Conservation (phyloP, 768 basidiomycete genomes). For the Lactarius sp. region DNA sequence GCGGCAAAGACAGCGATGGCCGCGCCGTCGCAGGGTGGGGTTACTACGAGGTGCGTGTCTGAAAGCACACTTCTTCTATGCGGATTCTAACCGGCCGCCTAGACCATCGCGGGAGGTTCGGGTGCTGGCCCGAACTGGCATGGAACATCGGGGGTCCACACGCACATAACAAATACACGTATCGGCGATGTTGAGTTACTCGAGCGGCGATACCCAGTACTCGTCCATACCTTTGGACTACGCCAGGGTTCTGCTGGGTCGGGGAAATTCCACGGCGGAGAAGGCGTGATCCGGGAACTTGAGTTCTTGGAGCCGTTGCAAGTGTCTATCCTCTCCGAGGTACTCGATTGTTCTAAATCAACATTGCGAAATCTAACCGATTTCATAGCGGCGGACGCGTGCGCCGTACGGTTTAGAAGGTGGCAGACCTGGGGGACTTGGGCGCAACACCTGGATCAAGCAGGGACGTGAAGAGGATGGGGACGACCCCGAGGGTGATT, state of each 20-base stretch:
- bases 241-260: constrained; percentile 63
- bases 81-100: constrained; percentile 8
- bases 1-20: constrained; percentile 82
- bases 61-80: not conserved
- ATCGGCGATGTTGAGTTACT: constrained; percentile 93
- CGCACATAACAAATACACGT: constrained; percentile 89
- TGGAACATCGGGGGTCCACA: constrained; percentile 90
- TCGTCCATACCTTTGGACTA: constrained; percentile 78
- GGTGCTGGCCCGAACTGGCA: constrained; percentile 89
- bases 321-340: constrained; percentile 87
- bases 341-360: constrained; percentile 29
- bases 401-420: constrained; percentile 86
- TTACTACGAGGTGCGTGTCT: constrained; percentile 64
- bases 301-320: constrained; percentile 79
- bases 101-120: constrained; percentile 93
- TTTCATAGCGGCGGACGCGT: constrained; percentile 65
- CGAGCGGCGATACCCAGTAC: constrained; percentile 89
- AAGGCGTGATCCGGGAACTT: constrained; percentile 79
- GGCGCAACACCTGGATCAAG: constrained; percentile 88
- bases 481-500: constrained; percentile 52
- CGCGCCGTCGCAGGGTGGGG: constrained; percentile 79
- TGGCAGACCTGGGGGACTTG: constrained; percentile 64
- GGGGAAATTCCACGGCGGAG: constrained; percentile 74
- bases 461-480: constrained; percentile 59
- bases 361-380: not conserved